Evolutionary conservation across 2,329 filamentous ascomycete genomes (phyloP).

Genomic region (Colletotrichum sojae): DNA sequence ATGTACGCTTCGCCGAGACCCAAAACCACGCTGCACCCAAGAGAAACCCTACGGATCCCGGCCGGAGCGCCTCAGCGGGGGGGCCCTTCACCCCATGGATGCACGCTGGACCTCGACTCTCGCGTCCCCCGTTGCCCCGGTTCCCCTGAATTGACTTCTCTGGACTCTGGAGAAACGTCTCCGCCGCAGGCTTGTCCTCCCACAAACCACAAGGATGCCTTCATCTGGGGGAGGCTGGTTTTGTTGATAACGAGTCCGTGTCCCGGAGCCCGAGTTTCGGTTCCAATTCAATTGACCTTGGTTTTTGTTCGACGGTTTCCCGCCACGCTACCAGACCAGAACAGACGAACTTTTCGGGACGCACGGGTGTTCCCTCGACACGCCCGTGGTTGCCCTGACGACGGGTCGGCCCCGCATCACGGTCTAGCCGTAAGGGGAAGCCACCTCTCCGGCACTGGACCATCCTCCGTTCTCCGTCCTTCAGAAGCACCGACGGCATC

Average conservation of each 20-base stretch:
- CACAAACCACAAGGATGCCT: neutral
- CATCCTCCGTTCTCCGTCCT: slow-evolving; percentile 6
- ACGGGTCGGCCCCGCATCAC: slow-evolving; percentile 9
- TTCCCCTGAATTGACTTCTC: slow-evolving; percentile 23
- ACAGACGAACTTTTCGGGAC: slow-evolving; percentile 33
- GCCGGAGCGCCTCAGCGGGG: slow-evolving; percentile 33
- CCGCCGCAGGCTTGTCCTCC: slow-evolving; percentile 18
- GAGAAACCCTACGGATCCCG: slow-evolving; percentile 32
- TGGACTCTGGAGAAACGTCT: slow-evolving; percentile 22
- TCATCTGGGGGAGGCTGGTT: slow-evolving; percentile 29
- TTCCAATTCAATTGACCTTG: slow-evolving; percentile 1
- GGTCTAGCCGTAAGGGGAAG: slow-evolving; percentile 28
- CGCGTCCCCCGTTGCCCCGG: slow-evolving; percentile 28
- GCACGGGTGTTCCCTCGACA: slow-evolving; percentile 31
- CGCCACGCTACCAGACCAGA: slow-evolving; percentile 16
- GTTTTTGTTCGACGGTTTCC: neutral
- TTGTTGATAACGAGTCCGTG: slow-evolving; percentile 28
- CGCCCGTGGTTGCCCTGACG: slow-evolving; percentile 27
- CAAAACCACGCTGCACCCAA: neutral
- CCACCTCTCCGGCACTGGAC: slow-evolving; percentile 25
- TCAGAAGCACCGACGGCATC: slow-evolving; percentile 12
- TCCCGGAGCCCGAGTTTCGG: slow-evolving; percentile 11
- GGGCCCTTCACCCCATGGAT: slow-evolving; percentile 20
- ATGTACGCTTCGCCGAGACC: no score
- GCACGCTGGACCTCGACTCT: slow-evolving; percentile 13